Conservation (phyloP, 192 early-diverging fungal species). For the Podila minutissima region DNA sequence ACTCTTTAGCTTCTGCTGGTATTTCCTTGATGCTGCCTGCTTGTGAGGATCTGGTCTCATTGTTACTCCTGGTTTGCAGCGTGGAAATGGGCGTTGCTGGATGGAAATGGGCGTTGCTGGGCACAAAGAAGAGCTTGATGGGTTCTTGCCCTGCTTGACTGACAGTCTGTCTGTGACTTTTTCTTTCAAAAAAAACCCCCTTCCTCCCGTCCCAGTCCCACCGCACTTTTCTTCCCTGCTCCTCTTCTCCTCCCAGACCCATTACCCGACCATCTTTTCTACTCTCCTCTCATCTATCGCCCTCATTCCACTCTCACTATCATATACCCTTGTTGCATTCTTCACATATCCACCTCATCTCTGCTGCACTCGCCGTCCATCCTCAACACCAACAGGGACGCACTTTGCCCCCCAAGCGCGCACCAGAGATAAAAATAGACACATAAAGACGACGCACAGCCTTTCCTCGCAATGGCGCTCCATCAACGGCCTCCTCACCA, state of each 20-base stretch:
- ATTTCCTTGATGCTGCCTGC: constrained; percentile 47
- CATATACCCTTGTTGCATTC: neutral
- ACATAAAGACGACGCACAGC: neutral
- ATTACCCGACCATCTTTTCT: neutral
- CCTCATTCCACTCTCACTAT: neutral
- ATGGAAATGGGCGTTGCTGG: too few species aligned
- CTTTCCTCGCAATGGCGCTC: constrained; percentile 15
- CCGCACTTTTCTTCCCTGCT: neutral
- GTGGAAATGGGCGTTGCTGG: too few species aligned
- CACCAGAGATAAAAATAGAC: neutral
- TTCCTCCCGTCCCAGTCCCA: neutral
- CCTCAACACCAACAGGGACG: neutral
- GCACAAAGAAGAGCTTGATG: neutral
- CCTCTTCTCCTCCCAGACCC: neutral
- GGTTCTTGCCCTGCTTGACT: neutral
- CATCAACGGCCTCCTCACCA: constrained; percentile 53
- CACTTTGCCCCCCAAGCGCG: too few species aligned
- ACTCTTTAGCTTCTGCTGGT: constrained; percentile 36
- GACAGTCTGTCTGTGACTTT: neutral
- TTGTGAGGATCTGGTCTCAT: constrained; percentile 53
- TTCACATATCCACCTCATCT: neutral
- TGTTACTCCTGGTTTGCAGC: neutral
- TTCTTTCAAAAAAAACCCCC: neutral
- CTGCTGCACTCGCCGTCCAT: neutral
- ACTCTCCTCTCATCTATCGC: neutral